Evolutionary conservation across 129 eudicot genomes (phyloP).

Genomic region (Flaveria ramosissima): DNA sequence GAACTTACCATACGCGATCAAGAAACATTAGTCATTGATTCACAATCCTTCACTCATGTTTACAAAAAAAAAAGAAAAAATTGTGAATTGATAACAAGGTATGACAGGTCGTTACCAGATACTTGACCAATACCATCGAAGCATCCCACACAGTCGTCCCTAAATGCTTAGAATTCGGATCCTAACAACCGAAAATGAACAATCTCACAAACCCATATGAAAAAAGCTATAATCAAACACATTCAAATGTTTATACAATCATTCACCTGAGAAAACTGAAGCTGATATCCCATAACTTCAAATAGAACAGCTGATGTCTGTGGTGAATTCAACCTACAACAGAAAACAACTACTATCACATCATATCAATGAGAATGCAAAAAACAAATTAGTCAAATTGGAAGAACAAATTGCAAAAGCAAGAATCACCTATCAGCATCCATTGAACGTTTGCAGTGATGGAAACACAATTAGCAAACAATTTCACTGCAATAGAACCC

Average conservation of each 20-base stretch:
- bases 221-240: not conserved
- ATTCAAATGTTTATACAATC: conserved; percentile 8
- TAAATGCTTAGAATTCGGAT: conserved; percentile 95
- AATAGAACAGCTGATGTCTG: conserved; percentile 68
- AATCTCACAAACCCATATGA: not conserved
- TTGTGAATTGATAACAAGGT: not conserved
- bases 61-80: not conserved
- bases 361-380: not conserved
- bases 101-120: conserved; percentile 56
- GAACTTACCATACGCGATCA: not conserved
- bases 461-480: not conserved
- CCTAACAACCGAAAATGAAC: conserved; percentile 42
- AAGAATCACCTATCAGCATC: conserved; percentile 56
- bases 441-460: conserved; percentile 36
- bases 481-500: conserved; percentile 30
- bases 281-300: conserved; percentile 79
- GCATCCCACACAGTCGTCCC: conserved; percentile 99
- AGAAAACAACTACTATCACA: not conserved
- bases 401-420: not conserved
- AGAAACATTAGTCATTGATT: too few relatives aligned
- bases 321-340: conserved; percentile 75
- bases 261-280: conserved; percentile 81
- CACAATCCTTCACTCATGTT: not conserved
- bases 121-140: conserved; percentile 90
- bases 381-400: not conserved